phyloP scores from a whole-genome alignment of 129 eudicot genomes.

The Pittosporum tobira region DNA sequence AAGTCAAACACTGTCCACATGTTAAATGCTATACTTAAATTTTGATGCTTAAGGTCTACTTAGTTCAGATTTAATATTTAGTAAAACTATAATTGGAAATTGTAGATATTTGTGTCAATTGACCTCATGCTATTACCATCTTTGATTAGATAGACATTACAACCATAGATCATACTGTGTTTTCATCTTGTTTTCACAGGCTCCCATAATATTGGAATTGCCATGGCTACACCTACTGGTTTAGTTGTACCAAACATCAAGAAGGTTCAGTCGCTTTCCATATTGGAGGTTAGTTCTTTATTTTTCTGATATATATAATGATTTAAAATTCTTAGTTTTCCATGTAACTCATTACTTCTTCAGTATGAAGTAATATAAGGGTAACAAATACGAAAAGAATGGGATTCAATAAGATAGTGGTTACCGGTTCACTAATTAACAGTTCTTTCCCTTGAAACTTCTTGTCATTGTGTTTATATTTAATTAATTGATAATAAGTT shows the following conservation, averaged over 20 bases:
- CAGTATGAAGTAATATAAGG: no score
- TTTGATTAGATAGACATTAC: background rate
- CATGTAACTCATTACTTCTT: no score
- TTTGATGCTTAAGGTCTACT: background rate
- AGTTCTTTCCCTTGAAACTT: no score
- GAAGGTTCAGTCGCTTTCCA: slow-evolving; percentile 80
- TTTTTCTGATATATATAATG: no score
- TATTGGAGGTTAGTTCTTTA: slow-evolving; percentile 55
- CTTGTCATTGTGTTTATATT: no score
- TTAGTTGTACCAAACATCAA: slow-evolving; percentile 89
- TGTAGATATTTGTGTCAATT: background rate
- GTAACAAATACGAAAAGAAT: no score
- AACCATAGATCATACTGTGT: background rate
- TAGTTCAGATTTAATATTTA: background rate
- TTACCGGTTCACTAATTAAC: no score
- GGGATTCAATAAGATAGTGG: no score
- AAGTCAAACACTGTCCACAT: background rate
- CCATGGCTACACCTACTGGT: slow-evolving; percentile 96
- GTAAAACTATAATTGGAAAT: background rate
- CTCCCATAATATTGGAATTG: slow-evolving; percentile 86
- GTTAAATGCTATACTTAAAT: background rate
- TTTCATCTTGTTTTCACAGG: slow-evolving; percentile 25
- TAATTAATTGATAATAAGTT: no score
- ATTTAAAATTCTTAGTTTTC: no score
- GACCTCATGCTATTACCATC: background rate